Percentiles rank a stretch among this genome's conserved stretches.
Evolutionary conservation across 1,139 yeast species (phyloP).

Genomic region (Diutina pseudorugosa): DNA sequence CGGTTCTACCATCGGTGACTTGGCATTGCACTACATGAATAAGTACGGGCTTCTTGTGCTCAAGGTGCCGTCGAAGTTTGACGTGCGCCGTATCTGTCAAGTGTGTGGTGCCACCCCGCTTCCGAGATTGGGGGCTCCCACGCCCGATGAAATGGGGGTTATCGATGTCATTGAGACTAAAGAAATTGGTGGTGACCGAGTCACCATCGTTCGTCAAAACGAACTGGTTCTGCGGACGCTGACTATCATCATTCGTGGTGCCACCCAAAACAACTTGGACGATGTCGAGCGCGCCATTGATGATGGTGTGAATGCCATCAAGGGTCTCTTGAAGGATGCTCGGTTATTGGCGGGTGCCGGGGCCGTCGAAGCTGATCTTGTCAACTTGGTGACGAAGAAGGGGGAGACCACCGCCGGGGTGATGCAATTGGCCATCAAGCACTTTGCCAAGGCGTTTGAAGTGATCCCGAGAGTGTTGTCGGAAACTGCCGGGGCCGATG

Average conservation of each 20-base stretch:
- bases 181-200: constrained; percentile 97
- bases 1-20: constrained; percentile 86
- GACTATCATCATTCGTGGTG: constrained; percentile 89
- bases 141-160: constrained; percentile 86
- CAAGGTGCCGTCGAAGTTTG: constrained; percentile 89
- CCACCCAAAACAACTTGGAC: constrained; percentile 89
- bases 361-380: constrained; percentile 86
- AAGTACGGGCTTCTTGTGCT: constrained; percentile 75
- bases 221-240: constrained; percentile 65
- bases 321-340: constrained; percentile 72
- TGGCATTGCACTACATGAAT: constrained; percentile 86
- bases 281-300: constrained; percentile 96
- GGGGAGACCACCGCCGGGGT: constrained; percentile 95
- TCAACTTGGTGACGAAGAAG: constrained; percentile 62
- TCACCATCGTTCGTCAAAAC: constrained; percentile 83
- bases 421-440: constrained; percentile 85
- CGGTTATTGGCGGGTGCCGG: constrained; percentile 94
- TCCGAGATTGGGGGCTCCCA: constrained; percentile 91
- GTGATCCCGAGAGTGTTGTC: constrained; percentile 86
- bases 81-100: constrained; percentile 83
- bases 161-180: constrained; percentile 82
- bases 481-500: constrained; percentile 88
- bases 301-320: constrained; percentile 89
- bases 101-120: constrained; percentile 97
- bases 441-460: constrained; percentile 90